Evolutionary conservation across 202 grass and related monocot genomes (phyloP).

Genomic region (Saccharum hybrid): DNA sequence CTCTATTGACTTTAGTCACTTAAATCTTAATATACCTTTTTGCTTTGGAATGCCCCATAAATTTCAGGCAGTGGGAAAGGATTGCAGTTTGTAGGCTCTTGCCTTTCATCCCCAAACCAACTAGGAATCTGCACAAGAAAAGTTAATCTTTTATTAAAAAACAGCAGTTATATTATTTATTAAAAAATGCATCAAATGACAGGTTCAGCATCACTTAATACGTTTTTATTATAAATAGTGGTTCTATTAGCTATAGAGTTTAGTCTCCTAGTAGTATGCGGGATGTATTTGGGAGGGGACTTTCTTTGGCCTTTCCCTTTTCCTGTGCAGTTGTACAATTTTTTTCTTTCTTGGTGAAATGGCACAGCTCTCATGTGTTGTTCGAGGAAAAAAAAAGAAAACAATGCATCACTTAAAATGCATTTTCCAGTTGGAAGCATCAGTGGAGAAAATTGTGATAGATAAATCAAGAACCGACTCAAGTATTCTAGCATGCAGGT

Average conservation of each 20-base stretch:
- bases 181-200: background rate
- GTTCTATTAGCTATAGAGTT: background rate
- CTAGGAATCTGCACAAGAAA: slow-evolving; percentile 76
- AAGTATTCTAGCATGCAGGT: slow-evolving; percentile 4
- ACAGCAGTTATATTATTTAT: background rate
- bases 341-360: background rate
- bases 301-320: background rate
- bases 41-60: slow-evolving; percentile 73
- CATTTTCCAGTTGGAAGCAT: slow-evolving; percentile 2
- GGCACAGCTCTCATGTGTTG: background rate
- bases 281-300: background rate
- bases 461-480: background rate
- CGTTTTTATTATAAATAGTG: background rate
- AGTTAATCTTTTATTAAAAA: slow-evolving; percentile 19
- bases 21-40: slow-evolving; percentile 83
- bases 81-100: slow-evolving; percentile 61
- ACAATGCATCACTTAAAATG: background rate
- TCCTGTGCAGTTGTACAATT: background rate
- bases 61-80: slow-evolving; percentile 87
- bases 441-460: background rate
- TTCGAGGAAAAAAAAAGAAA: background rate
- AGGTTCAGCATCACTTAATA: background rate
- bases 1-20: slow-evolving; percentile 17
- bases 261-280: background rate
- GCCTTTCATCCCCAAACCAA: slow-evolving; percentile 67